phyloP scores from a whole-genome alignment of 371 early-diverging fungal species.

The Lichtheimia corymbifera region DNA sequence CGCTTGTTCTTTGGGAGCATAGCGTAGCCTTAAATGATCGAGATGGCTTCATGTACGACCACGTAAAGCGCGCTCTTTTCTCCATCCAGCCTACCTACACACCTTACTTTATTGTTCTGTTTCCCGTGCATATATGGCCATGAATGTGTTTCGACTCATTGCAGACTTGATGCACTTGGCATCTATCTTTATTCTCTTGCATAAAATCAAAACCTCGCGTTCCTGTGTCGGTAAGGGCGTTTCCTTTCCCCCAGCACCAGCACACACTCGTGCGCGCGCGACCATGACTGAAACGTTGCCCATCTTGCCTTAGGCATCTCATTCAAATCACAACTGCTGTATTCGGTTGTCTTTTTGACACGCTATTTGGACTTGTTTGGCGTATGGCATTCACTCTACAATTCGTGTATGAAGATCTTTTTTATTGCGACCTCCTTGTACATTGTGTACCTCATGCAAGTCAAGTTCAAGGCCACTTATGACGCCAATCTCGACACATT shows the following conservation, averaged over 20 bases:
- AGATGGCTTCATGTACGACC: no score
- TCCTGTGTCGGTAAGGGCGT: constrained; percentile 77
- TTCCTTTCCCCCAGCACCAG: background rate
- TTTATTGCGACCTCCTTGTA: constrained; percentile 87
- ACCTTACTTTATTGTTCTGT: no score
- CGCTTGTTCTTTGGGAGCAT: no score
- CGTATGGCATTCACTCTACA: constrained; percentile 83
- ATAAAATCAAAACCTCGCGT: constrained; percentile 84
- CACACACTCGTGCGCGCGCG: background rate
- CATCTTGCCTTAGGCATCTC: constrained; percentile 83
- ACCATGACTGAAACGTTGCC: background rate
- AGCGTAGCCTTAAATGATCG: no score
- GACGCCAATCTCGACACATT: constrained; percentile 93
- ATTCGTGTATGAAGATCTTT: constrained; percentile 94
- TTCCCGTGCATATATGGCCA: constrained; percentile 18
- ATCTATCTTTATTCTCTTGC: constrained; percentile 89
- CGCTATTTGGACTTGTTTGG: constrained; percentile 95
- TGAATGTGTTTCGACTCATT: constrained; percentile 91
- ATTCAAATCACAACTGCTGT: constrained; percentile 97
- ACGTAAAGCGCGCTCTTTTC: no score
- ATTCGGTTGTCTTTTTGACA: constrained; percentile 88
- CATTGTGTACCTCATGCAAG: constrained; percentile 90
- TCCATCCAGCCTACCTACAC: no score
- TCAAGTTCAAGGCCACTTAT: constrained; percentile 88
- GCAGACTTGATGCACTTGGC: constrained; percentile 96